A percentile compares a stretch with the other conserved stretches of the same genome.
phyloP scores from a whole-genome alignment of 2,329 filamentous ascomycete genomes.

The Aspergillus sp. region DNA sequence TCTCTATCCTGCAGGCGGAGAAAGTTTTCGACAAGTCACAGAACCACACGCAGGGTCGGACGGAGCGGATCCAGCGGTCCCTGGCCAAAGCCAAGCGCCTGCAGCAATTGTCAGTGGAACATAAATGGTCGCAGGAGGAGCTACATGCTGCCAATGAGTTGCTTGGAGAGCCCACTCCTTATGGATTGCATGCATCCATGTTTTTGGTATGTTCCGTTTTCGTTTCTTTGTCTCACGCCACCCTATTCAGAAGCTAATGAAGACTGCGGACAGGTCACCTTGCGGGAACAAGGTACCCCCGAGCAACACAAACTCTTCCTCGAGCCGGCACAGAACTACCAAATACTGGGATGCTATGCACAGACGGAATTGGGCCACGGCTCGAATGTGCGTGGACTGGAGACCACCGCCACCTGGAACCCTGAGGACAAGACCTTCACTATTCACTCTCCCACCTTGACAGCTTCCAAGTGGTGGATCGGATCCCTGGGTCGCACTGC shows the following conservation, averaged over 20 bases:
- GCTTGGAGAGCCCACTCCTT: constrained; percentile 72
- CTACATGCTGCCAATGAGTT: constrained; percentile 66
- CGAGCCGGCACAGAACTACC: constrained; percentile 66
- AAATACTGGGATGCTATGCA: constrained; percentile 76
- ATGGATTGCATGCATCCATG: constrained; percentile 71
- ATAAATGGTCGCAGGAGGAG: constrained; percentile 69
- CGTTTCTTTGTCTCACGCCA: background rate
- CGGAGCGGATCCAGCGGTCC: constrained; percentile 68
- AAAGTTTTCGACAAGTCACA: constrained; percentile 76
- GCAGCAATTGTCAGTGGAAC: constrained; percentile 64
- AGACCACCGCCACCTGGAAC: constrained; percentile 75
- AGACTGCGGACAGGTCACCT: constrained; percentile 56
- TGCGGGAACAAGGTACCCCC: constrained; percentile 69
- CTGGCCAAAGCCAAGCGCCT: constrained; percentile 71
- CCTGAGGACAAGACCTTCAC: constrained; percentile 72
- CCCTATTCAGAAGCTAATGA: constrained; percentile 13
- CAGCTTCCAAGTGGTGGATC: constrained; percentile 83
- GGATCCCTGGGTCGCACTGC: constrained; percentile 74
- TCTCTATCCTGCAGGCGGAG: constrained; percentile 66
- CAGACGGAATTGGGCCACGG: constrained; percentile 81
- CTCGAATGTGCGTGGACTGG: constrained; percentile 71
- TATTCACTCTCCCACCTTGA: constrained; percentile 71
- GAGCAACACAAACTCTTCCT: constrained; percentile 75
- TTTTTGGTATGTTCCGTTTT: constrained; percentile 55
- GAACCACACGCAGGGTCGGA: constrained; percentile 72